phyloP scores from a whole-genome alignment of 768 basidiomycete species.

The Roridomyces roridus region DNA sequence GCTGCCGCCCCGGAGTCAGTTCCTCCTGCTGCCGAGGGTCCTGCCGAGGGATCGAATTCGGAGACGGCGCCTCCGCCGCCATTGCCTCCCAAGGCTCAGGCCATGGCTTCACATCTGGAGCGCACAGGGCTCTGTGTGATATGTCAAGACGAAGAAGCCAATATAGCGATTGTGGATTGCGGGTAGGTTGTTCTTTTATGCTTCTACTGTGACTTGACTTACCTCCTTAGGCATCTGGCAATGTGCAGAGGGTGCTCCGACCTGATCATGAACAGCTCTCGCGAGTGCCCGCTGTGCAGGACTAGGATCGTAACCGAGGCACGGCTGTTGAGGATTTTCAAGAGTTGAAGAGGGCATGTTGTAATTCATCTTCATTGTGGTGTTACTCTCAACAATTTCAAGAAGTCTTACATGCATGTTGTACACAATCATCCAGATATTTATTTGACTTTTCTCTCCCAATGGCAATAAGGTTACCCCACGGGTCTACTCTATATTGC shows the following conservation, averaged over 20 bases:
- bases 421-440: no score
- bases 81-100: constrained; percentile 45
- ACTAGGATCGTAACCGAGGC: constrained; percentile 88
- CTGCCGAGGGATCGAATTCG: constrained; percentile 28
- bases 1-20: constrained; percentile 27
- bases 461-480: no score
- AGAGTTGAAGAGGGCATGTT: constrained; percentile 36
- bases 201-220: background rate
- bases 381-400: no score
- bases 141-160: constrained; percentile 94
- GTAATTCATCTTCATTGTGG: no score
- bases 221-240: constrained; percentile 66
- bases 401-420: no score
- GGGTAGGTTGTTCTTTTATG: constrained; percentile 60
- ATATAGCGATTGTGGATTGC: constrained; percentile 93
- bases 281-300: constrained; percentile 90
- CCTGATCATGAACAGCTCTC: constrained; percentile 75
- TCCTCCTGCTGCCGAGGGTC: constrained; percentile 21
- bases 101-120: constrained; percentile 53
- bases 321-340: constrained; percentile 79
- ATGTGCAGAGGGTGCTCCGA: constrained; percentile 84
- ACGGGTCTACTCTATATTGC: no score
- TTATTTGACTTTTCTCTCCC: no score
- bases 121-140: constrained; percentile 86
- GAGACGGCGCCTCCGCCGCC: constrained; percentile 34